Evolutionary conservation across 1,284 basidiomycete genomes (phyloP), one percentile per base, ranked within the genome.

Genomic region (Hymenochaete sp.): DNA sequence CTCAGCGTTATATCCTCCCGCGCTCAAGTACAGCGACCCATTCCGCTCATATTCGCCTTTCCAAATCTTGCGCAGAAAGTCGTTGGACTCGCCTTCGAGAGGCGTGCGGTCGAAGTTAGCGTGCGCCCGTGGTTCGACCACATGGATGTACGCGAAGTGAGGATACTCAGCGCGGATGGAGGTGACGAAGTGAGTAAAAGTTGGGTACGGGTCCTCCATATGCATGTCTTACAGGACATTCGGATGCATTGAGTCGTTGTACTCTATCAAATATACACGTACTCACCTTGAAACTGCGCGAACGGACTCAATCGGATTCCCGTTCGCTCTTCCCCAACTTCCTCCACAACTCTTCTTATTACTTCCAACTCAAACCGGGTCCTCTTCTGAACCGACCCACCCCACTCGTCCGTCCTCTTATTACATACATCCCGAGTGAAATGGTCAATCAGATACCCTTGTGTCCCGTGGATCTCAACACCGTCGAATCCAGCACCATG

Each of bases 321-420:
- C 2, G 70, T 67, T 37, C 64, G 59, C 25, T 63, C 59, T 14
- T 56, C 54, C 0, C 70, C 71, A 4, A 73, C 52, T 10, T 59
- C 62, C 2, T 59, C 44, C 0, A 53, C 57, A 2, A 73, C 54
- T 0, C 63, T 66, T 16, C 71, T 65, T 21, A 74, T 57, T 4
- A 74, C 66, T 52, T 67, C 66, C 50, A 77, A 59, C 1, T 65
- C 54, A 48, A 81, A 79, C 9, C 70, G 61, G 2, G 62, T 54
- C 13, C 78, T 64, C 55, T 78, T 78, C 59, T 76, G 72, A 18
- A 75, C 48, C 2, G 66, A 66, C 2, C 77, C 78, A 4, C 78
- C 78, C 55, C 77, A 83, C 38, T 67, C 61, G 59, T 82, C 79
- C 10, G 70, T 73, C 22, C 77, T 70, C 26, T 68, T 63, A 63